These are phyloP conservation scores for Phycomyces blakesleeanus DNA, from an alignment of 192 early-diverging fungal species.

Conservation along the genomic window DNA sequence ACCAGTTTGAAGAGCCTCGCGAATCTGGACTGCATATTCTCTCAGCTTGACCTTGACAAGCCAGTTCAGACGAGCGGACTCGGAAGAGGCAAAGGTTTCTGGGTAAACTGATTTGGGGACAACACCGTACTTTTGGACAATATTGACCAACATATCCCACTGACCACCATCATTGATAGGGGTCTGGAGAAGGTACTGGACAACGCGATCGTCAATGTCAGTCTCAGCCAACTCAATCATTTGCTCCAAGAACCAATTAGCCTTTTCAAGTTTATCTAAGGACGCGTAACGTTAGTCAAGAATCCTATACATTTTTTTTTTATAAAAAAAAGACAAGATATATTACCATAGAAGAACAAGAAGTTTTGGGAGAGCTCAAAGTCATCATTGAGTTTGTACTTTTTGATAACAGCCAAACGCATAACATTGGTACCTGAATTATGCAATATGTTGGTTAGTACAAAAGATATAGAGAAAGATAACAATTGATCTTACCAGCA, in stretches of 20 bases:
- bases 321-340: background rate
- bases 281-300: constrained; percentile 22
- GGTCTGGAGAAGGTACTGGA: constrained; percentile 63
- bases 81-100: constrained; percentile 63
- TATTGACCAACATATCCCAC: constrained; percentile 77
- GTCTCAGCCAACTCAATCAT: constrained; percentile 62
- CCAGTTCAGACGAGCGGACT: constrained; percentile 53
- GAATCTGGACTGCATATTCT: constrained; percentile 62
- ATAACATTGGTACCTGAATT: constrained; percentile 57
- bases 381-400: constrained; percentile 64
- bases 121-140: constrained; percentile 73
- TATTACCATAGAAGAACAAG: constrained; percentile 48
- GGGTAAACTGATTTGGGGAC: constrained; percentile 65
- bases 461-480: no score
- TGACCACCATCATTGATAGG: constrained; percentile 74
- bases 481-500: constrained; percentile 49
- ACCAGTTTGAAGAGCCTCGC: constrained; percentile 39
- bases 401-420: constrained; percentile 53
- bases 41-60: constrained; percentile 64
- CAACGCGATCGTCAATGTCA: constrained; percentile 60
- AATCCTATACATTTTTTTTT: background rate
- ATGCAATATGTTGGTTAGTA: background rate
- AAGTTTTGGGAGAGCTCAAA: constrained; percentile 78
- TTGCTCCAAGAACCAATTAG: constrained; percentile 79
- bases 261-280: constrained; percentile 79